These are phyloP conservation scores for Candida mesenterica DNA, from an alignment of 1,139 yeast species.

Conservation along the genomic window DNA sequence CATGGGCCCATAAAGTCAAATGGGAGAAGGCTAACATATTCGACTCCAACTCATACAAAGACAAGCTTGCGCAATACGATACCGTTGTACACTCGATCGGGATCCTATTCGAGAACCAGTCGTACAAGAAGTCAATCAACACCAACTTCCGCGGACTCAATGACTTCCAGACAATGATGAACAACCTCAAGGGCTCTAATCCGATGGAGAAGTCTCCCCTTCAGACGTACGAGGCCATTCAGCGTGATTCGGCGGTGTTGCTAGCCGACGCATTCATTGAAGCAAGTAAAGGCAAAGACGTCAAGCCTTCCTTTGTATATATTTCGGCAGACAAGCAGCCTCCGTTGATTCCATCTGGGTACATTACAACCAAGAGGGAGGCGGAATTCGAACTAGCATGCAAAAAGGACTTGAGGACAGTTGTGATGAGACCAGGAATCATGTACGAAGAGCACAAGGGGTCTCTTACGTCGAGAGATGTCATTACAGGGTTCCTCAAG, in stretches of 20 bases:
- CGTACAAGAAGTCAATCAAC: slow-evolving; percentile 59
- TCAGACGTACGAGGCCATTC: slow-evolving; percentile 59
- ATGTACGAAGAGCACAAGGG: slow-evolving; percentile 53
- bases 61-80: slow-evolving; percentile 46
- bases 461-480: slow-evolving; percentile 26
- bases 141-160: slow-evolving; percentile 35
- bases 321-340: slow-evolving; percentile 76
- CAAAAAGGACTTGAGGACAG: slow-evolving; percentile 49
- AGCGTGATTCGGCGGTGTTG: slow-evolving; percentile 66
- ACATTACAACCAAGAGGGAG: slow-evolving; percentile 70
- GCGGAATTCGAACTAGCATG: slow-evolving; percentile 63
- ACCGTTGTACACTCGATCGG: slow-evolving; percentile 89
- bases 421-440: slow-evolving; percentile 76
- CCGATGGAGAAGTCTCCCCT: slow-evolving; percentile 52
- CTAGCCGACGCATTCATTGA: slow-evolving; percentile 57
- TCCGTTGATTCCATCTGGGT: slow-evolving; percentile 67
- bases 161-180: slow-evolving; percentile 30
- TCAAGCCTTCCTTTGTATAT: slow-evolving; percentile 58
- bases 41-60: slow-evolving; percentile 54
- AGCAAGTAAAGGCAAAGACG: slow-evolving; percentile 11
- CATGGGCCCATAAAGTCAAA: slow-evolving; percentile 59
- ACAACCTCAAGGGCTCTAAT: slow-evolving; percentile 38
- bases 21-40: slow-evolving; percentile 74
- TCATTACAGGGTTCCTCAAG: slow-evolving; percentile 27
- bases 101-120: slow-evolving; percentile 60